Base-by-base conservation (phyloP, 371 early-diverging fungal species). In the Blastocladiella emersonii region DNA sequence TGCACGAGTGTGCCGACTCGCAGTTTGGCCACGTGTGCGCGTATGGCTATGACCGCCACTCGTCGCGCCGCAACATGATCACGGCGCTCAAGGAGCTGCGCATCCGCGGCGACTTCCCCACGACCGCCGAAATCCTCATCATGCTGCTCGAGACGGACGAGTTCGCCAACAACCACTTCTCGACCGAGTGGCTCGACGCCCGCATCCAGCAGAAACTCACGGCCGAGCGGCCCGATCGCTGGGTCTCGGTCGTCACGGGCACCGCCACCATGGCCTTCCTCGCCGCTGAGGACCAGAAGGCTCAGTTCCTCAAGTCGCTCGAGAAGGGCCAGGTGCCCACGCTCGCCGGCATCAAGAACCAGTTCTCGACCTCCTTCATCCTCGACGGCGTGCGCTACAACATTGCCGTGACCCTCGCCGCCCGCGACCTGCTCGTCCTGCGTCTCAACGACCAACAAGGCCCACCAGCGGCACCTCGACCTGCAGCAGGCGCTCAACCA, bases 11-110 rank as follows among this genome's bases (percentile, higher is more conserved):
- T 78, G 97, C 97, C 44, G 99, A 99, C 76, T 95, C 95, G 34
- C 99, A 99, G 76, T 98, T 98, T 74, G 99, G 99, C 57, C 98
- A 99, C 77, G 91, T 99, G 61, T 99, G 98, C 70, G 88, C 96
- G 8, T 95, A 93, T 71, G 98, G 98, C 57, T 88, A 91, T 56
- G 92, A 89, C 69, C 85, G 99, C 72, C 88, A 89, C 67, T 87
- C 90, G 68, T 85, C 94, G 34, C 82, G 98, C 43, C 91, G 93
- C 80, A 91, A 95, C 74, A 88, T 96, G 87, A 89, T 98, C 36
- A 86, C 95, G 64, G 96, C 97, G 30, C 78, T 98, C 41, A 95
- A 95, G 76, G 96, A 97, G 75, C 76, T 98, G n/a, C 93, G 93
- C 39, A 96, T 96, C 65, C 92, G 95, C 71, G 95, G 92, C 71